Percentiles rank a stretch among this genome's conserved stretches.
These are phyloP conservation scores for Emmonsiellopsis sp. DNA, from an alignment of 2,329 filamentous ascomycete species.

Conservation along the genomic window DNA sequence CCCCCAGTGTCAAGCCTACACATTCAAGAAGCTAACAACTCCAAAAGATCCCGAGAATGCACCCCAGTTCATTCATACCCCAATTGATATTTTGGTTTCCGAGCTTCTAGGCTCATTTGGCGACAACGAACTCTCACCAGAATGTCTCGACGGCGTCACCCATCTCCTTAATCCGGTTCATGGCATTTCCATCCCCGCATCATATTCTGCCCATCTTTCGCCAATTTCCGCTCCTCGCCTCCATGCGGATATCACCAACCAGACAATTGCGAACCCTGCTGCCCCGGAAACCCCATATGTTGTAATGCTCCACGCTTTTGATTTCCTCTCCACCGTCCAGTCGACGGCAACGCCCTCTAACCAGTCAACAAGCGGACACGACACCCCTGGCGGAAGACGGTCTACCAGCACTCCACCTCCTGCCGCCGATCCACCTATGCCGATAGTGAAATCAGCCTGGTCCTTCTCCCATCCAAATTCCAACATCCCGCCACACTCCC, in stretches of 20 bases:
- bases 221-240: conserved; percentile 83
- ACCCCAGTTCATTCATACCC: conserved; percentile 21
- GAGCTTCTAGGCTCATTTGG: conserved; percentile 89
- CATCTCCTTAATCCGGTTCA: conserved; percentile 70
- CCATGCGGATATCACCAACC: conserved; percentile 65
- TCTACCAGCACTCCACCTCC: conserved; percentile 22
- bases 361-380: not conserved
- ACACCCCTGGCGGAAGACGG: conserved; percentile 8
- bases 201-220: conserved; percentile 89
- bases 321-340: conserved; percentile 61
- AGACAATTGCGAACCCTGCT: conserved; percentile 53
- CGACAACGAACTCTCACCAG: conserved; percentile 93
- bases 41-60: conserved; percentile 11
- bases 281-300: conserved; percentile 92
- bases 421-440: conserved; percentile 24
- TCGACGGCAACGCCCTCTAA: conserved; percentile 4
- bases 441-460: conserved; percentile 35
- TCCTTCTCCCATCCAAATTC: conserved; percentile 36
- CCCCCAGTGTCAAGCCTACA: conserved; percentile 10
- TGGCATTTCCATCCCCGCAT: conserved; percentile 87
- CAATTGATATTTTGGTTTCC: conserved; percentile 81
- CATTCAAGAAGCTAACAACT: conserved; percentile 35
- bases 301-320: conserved; percentile 80
- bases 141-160: conserved; percentile 93
- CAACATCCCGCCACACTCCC: conserved; percentile 26